Percentiles rank a stretch among this genome's conserved stretches.
phyloP scores from a whole-genome alignment of 495 filamentous ascomycete genomes.

The Annulohypoxylon bovei region DNA sequence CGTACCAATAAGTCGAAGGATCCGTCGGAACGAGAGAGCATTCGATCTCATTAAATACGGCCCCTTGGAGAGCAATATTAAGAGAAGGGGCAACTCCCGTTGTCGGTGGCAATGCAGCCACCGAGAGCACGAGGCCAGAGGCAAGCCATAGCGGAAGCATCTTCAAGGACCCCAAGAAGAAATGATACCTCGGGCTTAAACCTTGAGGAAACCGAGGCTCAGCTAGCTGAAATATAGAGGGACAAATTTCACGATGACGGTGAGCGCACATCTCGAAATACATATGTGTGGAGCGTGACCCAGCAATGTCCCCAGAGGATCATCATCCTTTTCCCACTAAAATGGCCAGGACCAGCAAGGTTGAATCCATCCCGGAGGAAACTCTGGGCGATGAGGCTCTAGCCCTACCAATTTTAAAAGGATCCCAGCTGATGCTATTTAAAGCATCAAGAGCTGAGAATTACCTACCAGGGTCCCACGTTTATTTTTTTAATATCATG shows the following conservation, averaged over 20 bases:
- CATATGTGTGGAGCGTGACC: background rate
- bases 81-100: background rate
- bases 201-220: background rate
- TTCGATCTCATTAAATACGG: background rate
- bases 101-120: background rate
- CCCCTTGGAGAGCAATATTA: background rate
- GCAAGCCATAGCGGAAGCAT: background rate
- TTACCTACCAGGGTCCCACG: background rate
- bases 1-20: conserved; percentile 5
- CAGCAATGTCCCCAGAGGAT: background rate
- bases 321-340: background rate
- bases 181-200: background rate
- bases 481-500: background rate
- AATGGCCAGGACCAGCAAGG: background rate
- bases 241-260: background rate
- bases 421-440: background rate
- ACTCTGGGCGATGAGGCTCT: background rate
- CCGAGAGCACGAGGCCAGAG: background rate
- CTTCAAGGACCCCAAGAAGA: background rate
- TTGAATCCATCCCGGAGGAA: background rate
- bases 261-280: background rate
- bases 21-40: background rate
- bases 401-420: conserved; percentile 6
- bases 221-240: background rate
- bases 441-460: background rate